Percentiles rank a stretch among this genome's conserved stretches.
phyloP scores from a whole-genome alignment of 495 filamentous ascomycete species.

The Neurospora sp. region DNA sequence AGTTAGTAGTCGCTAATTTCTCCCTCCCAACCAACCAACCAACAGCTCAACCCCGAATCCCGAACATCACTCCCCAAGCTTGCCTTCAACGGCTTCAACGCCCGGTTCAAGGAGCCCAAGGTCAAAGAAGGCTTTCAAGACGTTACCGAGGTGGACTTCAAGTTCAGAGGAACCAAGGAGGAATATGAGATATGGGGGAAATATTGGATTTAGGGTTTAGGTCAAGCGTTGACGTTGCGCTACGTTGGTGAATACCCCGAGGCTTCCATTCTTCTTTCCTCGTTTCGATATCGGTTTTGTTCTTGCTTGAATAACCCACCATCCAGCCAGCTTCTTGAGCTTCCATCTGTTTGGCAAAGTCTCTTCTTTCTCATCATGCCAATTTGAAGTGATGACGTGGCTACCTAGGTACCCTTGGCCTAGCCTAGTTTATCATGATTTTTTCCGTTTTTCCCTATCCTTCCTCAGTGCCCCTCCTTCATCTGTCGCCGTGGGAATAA shows the following conservation, averaged over 20 bases:
- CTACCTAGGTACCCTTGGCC: background rate
- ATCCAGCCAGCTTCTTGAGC: background rate
- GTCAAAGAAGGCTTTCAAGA: constrained; percentile 76
- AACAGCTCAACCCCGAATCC: constrained; percentile 71
- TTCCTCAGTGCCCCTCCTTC: background rate
- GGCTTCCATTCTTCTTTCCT: background rate
- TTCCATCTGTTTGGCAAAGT: background rate
- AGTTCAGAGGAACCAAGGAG: constrained; percentile 35
- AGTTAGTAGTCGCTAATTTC: background rate
- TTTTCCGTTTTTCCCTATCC: background rate
- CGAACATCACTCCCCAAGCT: constrained; percentile 62
- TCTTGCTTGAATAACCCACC: background rate
- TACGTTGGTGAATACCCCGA: background rate
- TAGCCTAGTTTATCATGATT: background rate
- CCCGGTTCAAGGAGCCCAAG: constrained; percentile 61
- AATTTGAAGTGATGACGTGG: background rate
- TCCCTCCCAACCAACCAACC: background rate
- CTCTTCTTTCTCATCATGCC: background rate
- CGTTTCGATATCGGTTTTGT: background rate
- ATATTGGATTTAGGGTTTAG: constrained; percentile 53
- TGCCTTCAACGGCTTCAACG: constrained; percentile 65
- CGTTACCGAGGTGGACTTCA: constrained; percentile 58
- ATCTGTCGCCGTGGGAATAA: background rate
- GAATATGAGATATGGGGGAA: constrained; percentile 56
- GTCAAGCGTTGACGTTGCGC: background rate